A percentile compares a stretch with the other conserved stretches of the same genome.
Conservation (phyloP, 768 basidiomycete genomes). For the Clathrus columnatus region DNA sequence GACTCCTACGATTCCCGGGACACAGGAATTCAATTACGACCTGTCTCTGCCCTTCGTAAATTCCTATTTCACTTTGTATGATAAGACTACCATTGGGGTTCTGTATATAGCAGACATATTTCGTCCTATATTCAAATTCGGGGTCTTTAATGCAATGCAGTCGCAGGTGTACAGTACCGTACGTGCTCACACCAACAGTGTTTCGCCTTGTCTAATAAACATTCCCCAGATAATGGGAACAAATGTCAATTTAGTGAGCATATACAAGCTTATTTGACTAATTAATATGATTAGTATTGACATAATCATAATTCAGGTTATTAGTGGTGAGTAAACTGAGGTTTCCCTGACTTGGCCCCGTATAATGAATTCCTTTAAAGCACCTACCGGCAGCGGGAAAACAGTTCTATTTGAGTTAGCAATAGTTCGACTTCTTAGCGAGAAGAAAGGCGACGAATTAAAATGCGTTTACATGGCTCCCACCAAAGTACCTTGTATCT, state of each 20-base stretch:
- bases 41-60: slow-evolving; percentile 68
- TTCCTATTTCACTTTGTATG: slow-evolving; percentile 4
- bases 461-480: slow-evolving; percentile 92
- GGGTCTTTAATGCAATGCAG: slow-evolving; percentile 87
- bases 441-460: slow-evolving; percentile 26
- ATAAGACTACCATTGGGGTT: neutral
- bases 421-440: slow-evolving; percentile 63
- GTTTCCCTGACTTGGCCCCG: slow-evolving; percentile 5
- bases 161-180: slow-evolving; percentile 75
- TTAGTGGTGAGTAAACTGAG: slow-evolving; percentile 45
- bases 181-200: slow-evolving; percentile 16
- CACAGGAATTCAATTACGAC: slow-evolving; percentile 50
- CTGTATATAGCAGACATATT: slow-evolving; percentile 64
- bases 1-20: too few relatives aligned
- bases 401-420: slow-evolving; percentile 91
- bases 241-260: slow-evolving; percentile 55
- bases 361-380: slow-evolving; percentile 28
- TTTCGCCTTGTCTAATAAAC: neutral
- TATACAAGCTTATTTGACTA: neutral
- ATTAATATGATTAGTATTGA: slow-evolving; percentile 8
- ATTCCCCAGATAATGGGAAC: slow-evolving; percentile 43
- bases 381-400: slow-evolving; percentile 95
- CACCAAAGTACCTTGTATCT: slow-evolving; percentile 52
- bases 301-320: slow-evolving; percentile 37
- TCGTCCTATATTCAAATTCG: slow-evolving; percentile 76